Evolutionary conservation across 768 basidiomycete genomes (phyloP).

Genomic region (Boletus edulis): DNA sequence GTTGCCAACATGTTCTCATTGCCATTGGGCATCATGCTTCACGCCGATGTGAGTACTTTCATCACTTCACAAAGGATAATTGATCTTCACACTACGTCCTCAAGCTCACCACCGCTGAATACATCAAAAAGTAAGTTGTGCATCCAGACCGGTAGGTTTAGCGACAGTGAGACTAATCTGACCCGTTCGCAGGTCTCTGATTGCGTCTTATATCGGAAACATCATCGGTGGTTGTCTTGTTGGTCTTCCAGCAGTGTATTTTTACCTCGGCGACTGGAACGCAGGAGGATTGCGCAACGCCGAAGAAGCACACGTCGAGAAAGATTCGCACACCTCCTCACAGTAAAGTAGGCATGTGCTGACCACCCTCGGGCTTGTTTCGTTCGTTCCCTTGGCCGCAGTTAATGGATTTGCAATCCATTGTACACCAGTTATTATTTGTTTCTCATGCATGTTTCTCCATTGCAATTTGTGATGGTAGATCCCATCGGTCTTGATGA

Average conservation of each 20-base stretch:
- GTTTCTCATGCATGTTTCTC: too few species aligned
- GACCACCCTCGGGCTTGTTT: background rate
- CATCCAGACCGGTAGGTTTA: background rate
- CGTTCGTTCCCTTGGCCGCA: background rate
- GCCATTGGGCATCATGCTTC: slow-evolving; percentile 68
- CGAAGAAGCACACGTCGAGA: slow-evolving; percentile 35
- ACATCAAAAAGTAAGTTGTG: slow-evolving; percentile 61
- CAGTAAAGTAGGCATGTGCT: background rate
- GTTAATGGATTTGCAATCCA: too few species aligned
- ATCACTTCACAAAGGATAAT: background rate
- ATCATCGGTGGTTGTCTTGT: slow-evolving; percentile 64
- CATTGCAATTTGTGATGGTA: too few species aligned
- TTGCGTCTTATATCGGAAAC: slow-evolving; percentile 66
- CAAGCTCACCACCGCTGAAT: slow-evolving; percentile 40
- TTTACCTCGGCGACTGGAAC: slow-evolving; percentile 55
- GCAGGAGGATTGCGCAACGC: slow-evolving; percentile 37
- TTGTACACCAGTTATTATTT: too few species aligned
- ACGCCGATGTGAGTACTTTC: slow-evolving; percentile 51
- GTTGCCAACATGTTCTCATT: slow-evolving; percentile 78
- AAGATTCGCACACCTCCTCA: slow-evolving; percentile 10
- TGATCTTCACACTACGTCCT: background rate
- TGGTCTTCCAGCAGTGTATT: slow-evolving; percentile 61
- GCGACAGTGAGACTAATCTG: background rate
- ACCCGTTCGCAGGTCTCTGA: slow-evolving; percentile 46
- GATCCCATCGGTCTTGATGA: background rate